Percentiles rank a stretch among this genome's conserved stretches.
Conservation (phyloP, 352 stramenopile genomes). For the Pythium aquatile region DNA sequence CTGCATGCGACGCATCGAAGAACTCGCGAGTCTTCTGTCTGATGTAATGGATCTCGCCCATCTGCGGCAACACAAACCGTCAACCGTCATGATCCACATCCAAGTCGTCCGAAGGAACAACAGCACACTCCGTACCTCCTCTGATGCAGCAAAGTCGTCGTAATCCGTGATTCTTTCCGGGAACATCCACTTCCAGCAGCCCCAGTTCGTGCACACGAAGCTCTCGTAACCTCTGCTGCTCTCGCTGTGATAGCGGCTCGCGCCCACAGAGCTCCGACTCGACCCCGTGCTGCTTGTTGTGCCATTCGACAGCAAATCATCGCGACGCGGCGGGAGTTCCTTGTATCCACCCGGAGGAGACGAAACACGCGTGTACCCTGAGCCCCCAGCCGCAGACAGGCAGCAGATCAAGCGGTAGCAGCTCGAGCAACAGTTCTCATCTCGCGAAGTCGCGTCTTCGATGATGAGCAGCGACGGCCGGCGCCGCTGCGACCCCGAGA, state of each 20-base stretch:
- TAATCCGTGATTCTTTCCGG: slow-evolving; percentile 55
- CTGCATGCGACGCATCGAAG: slow-evolving; percentile 42
- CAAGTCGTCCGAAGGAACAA: too few species aligned
- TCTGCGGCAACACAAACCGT: slow-evolving; percentile 18
- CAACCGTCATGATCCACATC: too few species aligned
- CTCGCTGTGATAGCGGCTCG: slow-evolving; percentile 1
- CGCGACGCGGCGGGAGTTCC: slow-evolving; percentile 6
- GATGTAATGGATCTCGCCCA: slow-evolving; percentile 60
- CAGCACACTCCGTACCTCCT: slow-evolving; percentile 31
- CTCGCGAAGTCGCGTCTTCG: not conserved
- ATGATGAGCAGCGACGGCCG: slow-evolving; percentile 1
- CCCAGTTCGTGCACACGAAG: slow-evolving; percentile 38
- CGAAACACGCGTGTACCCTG: slow-evolving; percentile 6
- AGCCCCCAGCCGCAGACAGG: not conserved
- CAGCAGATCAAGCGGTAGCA: slow-evolving; percentile 17
- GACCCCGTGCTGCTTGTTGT: slow-evolving; percentile 13
- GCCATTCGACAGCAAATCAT: slow-evolving; percentile 18
- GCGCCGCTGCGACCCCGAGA: not conserved
- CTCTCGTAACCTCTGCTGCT: not conserved
- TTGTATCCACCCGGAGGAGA: slow-evolving; percentile 19
- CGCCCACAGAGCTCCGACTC: not conserved
- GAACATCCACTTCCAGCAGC: slow-evolving; percentile 67
- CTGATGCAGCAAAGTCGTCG: slow-evolving; percentile 61
- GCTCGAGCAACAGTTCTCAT: slow-evolving; percentile 3
- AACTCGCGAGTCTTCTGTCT: slow-evolving; percentile 55